Evolutionary conservation across 1,139 yeast genomes (phyloP).

Genomic region (Yamadazyma aaseri): DNA sequence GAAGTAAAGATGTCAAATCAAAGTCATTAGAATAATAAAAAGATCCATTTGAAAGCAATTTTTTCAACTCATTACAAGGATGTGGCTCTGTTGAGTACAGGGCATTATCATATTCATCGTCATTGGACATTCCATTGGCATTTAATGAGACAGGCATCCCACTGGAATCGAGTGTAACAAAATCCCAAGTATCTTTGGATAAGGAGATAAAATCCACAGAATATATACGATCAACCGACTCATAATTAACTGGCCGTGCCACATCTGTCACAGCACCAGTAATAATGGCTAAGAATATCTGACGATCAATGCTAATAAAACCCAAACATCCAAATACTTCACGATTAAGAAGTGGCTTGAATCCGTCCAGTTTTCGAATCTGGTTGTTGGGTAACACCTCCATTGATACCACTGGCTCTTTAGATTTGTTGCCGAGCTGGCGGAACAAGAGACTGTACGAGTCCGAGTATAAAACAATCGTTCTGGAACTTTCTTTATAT

Average conservation of each 20-base stretch:
- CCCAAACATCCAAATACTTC: constrained; percentile 85
- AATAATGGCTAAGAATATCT: constrained; percentile 75
- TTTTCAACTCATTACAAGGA: constrained; percentile 80
- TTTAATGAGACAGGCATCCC: constrained; percentile 50
- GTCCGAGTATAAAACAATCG: constrained; percentile 51
- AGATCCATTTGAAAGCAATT: constrained; percentile 80
- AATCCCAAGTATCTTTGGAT: constrained; percentile 77
- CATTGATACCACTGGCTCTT: constrained; percentile 47
- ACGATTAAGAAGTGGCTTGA: constrained; percentile 48
- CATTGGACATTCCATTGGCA: constrained; percentile 18
- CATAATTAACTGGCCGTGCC: constrained; percentile 81
- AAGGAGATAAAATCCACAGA: constrained; percentile 85
- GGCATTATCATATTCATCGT: constrained; percentile 18
- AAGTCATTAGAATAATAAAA: constrained; percentile 91
- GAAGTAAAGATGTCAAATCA: constrained; percentile 82
- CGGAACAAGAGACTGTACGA: constrained; percentile 52
- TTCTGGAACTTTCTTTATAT: constrained; percentile 50
- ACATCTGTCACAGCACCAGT: constrained; percentile 69
- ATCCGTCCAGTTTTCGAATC: constrained; percentile 41
- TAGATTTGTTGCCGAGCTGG: constrained; percentile 20
- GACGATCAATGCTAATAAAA: constrained; percentile 62
- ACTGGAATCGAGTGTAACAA: constrained; percentile 56
- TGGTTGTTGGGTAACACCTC: constrained; percentile 46
- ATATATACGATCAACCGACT: constrained; percentile 75
- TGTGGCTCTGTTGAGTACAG: constrained; percentile 49